Conservation (phyloP, 2,329 filamentous ascomycete species). For the Microsporum canis region DNA sequence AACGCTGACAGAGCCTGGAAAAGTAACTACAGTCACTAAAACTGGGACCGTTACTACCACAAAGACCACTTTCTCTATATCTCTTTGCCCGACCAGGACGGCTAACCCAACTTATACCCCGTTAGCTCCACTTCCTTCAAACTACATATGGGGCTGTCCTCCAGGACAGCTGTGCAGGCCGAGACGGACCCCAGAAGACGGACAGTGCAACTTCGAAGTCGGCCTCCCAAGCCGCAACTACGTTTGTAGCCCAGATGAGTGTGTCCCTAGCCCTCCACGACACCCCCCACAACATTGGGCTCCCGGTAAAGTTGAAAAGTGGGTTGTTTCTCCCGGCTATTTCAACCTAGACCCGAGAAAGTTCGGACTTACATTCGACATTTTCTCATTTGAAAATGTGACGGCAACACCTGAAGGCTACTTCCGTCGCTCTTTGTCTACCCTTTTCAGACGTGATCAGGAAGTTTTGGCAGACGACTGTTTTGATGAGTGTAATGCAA, state of each 20-base stretch:
- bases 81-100: conserved; percentile 22
- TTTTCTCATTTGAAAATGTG: conserved; percentile 40
- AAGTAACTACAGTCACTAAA: conserved; percentile 8
- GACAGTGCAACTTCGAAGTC: conserved; percentile 31
- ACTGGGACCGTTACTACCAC: conserved; percentile 11
- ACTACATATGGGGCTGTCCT: conserved; percentile 32
- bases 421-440: conserved; percentile 19
- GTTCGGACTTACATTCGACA: conserved; percentile 53
- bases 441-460: conserved; percentile 26
- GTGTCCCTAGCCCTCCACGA: conserved; percentile 25
- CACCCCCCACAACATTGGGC: conserved; percentile 21
- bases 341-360: conserved; percentile 53
- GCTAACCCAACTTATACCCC: conserved; percentile 25
- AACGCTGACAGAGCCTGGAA: conserved; percentile 3
- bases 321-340: conserved; percentile 45
- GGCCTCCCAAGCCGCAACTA: conserved; percentile 31
- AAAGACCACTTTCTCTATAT: conserved; percentile 11
- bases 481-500: conserved; percentile 43
- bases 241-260: conserved; percentile 31
- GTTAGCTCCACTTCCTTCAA: conserved; percentile 16
- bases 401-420: conserved; percentile 21
- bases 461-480: conserved; percentile 38
- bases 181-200: conserved; percentile 18
- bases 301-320: conserved; percentile 31
- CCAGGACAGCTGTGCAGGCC: conserved; percentile 35